Base-by-base conservation (phyloP, 179 eudicot genomes). In the Spinacia oleracea region DNA sequence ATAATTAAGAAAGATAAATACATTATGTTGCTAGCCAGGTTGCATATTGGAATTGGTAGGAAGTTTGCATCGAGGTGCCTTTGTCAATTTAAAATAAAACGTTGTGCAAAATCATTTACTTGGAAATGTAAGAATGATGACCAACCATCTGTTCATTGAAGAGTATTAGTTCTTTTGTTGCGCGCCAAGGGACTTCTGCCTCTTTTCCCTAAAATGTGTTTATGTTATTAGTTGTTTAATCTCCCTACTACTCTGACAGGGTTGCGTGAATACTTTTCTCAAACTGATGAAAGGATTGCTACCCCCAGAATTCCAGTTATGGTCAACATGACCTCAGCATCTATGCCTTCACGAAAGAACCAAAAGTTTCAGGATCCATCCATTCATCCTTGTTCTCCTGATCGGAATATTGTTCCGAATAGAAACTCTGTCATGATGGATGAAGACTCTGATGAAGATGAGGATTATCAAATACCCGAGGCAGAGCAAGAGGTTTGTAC, bases 371-470 rank as follows among this genome's bases (percentile, higher is more conserved):
- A 75, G 71, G 85, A 81, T 68, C 77, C 91, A 40, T 83, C 92
- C 48, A 46, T 73, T 77, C 86, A 74, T 74, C 86, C 85, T 71
- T 82, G 82, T 82, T 67, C 87, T 79, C 79, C 87, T 48, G 93
- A 92, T 85, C 92, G 86, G 81, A 75, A 84, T 72, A 86, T 72
- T 76, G 91, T 86, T 87, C 90, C 89, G 9, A 91, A 83, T 74
- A 88, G 90, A 84, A 91, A 90, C 77, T 88, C 93, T 71, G 87
- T 81, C 66, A 80, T 91, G 85, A 79, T 92, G 91, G 99, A 96
- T 90, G 99, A 94, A 67, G 85, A 90, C 80, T 96, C 99, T 63
- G 99, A 96, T 46, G 99, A 94, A 68, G 98, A 96, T 31, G 98
- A 96, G 88, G 99, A 96, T 70, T 86, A 72, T 81, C 99, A 92